These are phyloP conservation scores for Quercus lobata DNA, from an alignment of 331 rosid genomes.

Conservation along the genomic window DNA sequence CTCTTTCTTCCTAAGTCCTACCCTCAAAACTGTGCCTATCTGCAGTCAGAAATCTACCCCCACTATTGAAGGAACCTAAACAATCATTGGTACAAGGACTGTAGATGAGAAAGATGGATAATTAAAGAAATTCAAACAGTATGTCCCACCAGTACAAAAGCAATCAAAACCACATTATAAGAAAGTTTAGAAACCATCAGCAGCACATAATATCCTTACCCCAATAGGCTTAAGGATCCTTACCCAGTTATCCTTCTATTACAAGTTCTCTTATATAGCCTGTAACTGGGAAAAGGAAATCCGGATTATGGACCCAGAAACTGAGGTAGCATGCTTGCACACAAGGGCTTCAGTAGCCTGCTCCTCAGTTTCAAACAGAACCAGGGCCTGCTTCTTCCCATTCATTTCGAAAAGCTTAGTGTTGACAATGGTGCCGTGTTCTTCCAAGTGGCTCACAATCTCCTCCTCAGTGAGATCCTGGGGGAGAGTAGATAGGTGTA, in stretches of 20 bases:
- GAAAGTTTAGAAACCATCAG: conserved; percentile 31
- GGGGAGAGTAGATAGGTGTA: conserved; percentile 86
- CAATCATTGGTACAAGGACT: conserved; percentile 34
- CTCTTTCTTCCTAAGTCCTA: conserved; percentile 13
- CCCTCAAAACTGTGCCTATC: conserved; percentile 32
- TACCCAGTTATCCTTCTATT: conserved; percentile 21
- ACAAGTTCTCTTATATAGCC: conserved; percentile 39
- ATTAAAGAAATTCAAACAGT: conserved; percentile 17
- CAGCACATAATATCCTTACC: conserved; percentile 51
- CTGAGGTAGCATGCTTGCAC: conserved; percentile 85
- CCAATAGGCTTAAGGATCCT: conserved; percentile 38
- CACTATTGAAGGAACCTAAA: conserved; percentile 35
- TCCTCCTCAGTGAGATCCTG: conserved; percentile 88
- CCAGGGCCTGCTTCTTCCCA: conserved; percentile 90
- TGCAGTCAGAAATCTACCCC: conserved; percentile 31
- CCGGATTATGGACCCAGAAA: conserved; percentile 70
- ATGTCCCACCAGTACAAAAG: conserved; percentile 43
- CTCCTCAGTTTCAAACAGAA: conserved; percentile 89
- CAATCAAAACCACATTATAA: conserved; percentile 15
- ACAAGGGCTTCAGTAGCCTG: conserved; percentile 97
- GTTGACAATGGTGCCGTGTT: conserved; percentile 68
- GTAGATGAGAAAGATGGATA: conserved; percentile 27
- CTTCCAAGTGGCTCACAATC: conserved; percentile 70
- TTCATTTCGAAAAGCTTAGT: conserved; percentile 93
- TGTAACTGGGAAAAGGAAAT: conserved; percentile 96